Conservation (phyloP, 805 yeast species). For the Kodamaea nitidulidarum region DNA sequence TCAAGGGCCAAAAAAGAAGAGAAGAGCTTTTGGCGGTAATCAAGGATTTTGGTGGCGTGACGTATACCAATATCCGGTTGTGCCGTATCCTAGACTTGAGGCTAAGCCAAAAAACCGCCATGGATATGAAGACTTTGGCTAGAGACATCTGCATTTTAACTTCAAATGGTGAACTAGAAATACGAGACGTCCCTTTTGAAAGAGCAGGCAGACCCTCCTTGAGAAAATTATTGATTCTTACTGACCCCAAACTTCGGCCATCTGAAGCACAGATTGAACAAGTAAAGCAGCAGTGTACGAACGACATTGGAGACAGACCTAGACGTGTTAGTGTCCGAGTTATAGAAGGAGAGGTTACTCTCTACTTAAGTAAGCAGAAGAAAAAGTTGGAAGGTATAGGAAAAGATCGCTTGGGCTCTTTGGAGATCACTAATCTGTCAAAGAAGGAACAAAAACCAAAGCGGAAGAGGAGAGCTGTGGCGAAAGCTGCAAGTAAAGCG, state of each 20-base stretch:
- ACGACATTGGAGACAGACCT: constrained; percentile 21
- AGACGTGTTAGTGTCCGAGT: constrained; percentile 16
- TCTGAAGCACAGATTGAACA: constrained; percentile 25
- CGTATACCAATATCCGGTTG: constrained; percentile 30
- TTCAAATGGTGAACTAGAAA: constrained; percentile 18
- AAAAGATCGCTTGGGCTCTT: constrained; percentile 22
- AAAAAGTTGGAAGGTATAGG: constrained; percentile 4
- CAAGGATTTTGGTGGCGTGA: constrained; percentile 36
- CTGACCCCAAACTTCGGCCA: constrained; percentile 26
- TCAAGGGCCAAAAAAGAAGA: constrained; percentile 30
- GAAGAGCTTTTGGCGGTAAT: constrained; percentile 26
- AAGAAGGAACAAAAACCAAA: constrained; percentile 4
- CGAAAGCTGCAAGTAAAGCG: not conserved
- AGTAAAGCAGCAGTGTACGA: constrained; percentile 21
- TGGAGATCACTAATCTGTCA: constrained; percentile 8
- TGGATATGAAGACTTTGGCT: constrained; percentile 38
- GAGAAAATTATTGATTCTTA: constrained; percentile 30
- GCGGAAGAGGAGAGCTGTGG: constrained; percentile 1
- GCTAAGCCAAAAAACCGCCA: constrained; percentile 24
- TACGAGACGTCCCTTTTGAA: constrained; percentile 20
- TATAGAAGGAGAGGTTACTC: constrained; percentile 26
- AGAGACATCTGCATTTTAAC: constrained; percentile 34
- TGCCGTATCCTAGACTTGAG: constrained; percentile 29
- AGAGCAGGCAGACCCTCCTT: constrained; percentile 26
- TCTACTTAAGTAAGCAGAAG: constrained; percentile 7